A percentile compares a stretch with the other conserved stretches of the same genome.
These are phyloP conservation scores for Mycena polygramma DNA, from an alignment of 768 basidiomycete species.

Conservation along the genomic window DNA sequence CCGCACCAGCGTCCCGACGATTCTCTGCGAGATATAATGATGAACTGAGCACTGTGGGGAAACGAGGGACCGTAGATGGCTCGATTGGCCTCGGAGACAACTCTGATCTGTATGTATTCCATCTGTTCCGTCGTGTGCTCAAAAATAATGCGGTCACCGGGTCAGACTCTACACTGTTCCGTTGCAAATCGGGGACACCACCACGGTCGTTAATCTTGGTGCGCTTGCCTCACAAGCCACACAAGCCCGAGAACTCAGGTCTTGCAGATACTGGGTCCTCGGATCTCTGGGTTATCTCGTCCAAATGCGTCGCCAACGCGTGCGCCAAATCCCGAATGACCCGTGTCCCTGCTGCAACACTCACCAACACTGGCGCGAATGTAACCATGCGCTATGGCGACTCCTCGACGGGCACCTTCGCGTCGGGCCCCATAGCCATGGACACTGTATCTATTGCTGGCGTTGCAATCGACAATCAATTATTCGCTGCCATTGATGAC, in stretches of 20 bases:
- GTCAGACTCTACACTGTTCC: constrained; percentile 58
- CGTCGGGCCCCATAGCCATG: constrained; percentile 66
- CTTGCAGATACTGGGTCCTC: constrained; percentile 79
- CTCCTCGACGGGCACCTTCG: constrained; percentile 73
- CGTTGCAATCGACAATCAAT: constrained; percentile 62
- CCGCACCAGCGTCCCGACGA: constrained; percentile 42
- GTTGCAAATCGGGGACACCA: constrained; percentile 56
- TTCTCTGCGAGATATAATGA: constrained; percentile 38
- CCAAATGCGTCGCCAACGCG: constrained; percentile 55
- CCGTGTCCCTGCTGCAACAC: constrained; percentile 56
- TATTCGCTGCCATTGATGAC: constrained; percentile 67
- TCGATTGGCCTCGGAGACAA: constrained; percentile 50
- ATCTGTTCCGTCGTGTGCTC: not conserved
- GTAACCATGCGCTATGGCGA: constrained; percentile 72
- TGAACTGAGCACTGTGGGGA: constrained; percentile 20
- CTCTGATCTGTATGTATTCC: constrained; percentile 33
- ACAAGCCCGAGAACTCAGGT: not conserved
- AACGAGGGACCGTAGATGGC: constrained; percentile 48
- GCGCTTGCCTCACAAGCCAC: constrained; percentile 19
- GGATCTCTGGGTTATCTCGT: constrained; percentile 76
- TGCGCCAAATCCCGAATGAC: constrained; percentile 54
- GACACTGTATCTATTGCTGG: constrained; percentile 69
- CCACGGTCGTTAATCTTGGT: constrained; percentile 65
- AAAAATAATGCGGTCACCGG: not conserved
- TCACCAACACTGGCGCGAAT: constrained; percentile 54